phyloP scores from a whole-genome alignment of 179 eudicot species.

The Corrigiola litoralis region DNA sequence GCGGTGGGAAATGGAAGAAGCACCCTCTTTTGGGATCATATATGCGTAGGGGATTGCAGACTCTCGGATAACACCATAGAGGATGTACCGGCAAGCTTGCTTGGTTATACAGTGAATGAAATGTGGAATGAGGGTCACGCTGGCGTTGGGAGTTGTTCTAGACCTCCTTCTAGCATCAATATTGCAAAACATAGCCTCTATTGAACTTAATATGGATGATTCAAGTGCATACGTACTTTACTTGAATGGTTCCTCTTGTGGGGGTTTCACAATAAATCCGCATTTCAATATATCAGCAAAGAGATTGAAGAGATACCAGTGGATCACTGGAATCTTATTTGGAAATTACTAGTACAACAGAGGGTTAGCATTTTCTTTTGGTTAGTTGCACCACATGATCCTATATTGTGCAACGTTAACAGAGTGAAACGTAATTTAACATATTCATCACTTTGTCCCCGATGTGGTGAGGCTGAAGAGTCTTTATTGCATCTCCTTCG shows the following conservation, averaged over 20 bases:
- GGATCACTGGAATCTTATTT: not conserved
- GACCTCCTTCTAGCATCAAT: not conserved
- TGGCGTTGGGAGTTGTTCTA: not conserved
- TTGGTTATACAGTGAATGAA: not conserved
- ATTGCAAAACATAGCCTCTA: not conserved
- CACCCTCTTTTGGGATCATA: not conserved
- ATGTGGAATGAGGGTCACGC: no score
- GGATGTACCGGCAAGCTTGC: fast-evolving
- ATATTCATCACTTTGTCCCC: not conserved
- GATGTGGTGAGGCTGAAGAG: no score
- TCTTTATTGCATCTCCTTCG: no score
- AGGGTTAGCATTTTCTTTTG: not conserved
- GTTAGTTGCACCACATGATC: not conserved
- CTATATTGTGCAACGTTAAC: not conserved
- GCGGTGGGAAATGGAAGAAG: not conserved
- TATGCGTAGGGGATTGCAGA: not conserved
- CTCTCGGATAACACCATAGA: not conserved
- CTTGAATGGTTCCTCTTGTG: not conserved
- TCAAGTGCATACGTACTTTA: no score
- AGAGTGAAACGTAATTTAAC: not conserved
- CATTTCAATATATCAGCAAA: not conserved
- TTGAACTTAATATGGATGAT: not conserved
- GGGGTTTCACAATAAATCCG: not conserved
- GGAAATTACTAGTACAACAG: not conserved
- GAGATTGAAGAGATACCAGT: not conserved